Percentiles rank a stretch among this genome's conserved stretches.
These are phyloP conservation scores for Platanthera guangdongensis DNA, from an alignment of 106 monocot genomes.

Conservation along the genomic window DNA sequence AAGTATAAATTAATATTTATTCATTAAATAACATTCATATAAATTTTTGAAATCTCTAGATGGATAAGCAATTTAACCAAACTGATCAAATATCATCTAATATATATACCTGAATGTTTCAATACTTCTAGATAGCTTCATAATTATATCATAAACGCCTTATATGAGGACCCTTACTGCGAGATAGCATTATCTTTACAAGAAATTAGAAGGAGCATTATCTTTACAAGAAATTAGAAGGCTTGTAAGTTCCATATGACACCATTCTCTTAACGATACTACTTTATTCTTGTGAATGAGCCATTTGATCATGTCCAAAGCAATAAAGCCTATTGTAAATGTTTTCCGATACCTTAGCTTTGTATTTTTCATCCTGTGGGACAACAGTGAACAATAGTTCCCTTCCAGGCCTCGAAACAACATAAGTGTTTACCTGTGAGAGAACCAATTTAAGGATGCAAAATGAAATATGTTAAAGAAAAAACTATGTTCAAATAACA, in stretches of 20 bases:
- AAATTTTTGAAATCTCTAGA: neutral
- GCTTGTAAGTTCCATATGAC: neutral
- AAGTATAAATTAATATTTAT: neutral
- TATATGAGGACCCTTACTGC: neutral
- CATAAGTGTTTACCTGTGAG: slow-evolving; percentile 84
- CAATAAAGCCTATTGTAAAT: neutral
- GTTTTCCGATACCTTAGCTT: slow-evolving; percentile 65
- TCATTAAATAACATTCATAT: neutral
- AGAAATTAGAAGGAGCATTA: neutral
- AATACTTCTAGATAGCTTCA: neutral
- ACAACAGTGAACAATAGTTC: slow-evolving; percentile 97
- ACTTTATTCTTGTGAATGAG: neutral
- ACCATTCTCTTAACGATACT: neutral
- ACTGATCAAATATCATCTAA: neutral
- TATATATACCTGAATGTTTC: neutral
- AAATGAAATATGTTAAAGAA: neutral
- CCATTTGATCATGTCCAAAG: neutral
- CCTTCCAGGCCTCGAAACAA: slow-evolving; percentile 89
- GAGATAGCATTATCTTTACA: slow-evolving; percentile 1
- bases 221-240: neutral
- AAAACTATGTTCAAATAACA: neutral
- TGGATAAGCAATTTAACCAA: neutral
- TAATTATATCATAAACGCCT: neutral
- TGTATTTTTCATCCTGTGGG: slow-evolving; percentile 90
- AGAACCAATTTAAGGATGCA: slow-evolving; percentile 4